These are phyloP conservation scores for Vitis vinifera DNA, from an alignment of 164 flowering plant genomes.

Conservation along the genomic window ASM3070453v1 NC_081805.1:8066501-8067000, in stretches of 20 bases:
- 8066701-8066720: slow-evolving; percentile 11
- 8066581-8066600: slow-evolving; percentile 32
- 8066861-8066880: too few species aligned
- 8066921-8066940: too few species aligned
- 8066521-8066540: slow-evolving; percentile 64
- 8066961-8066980: too few species aligned
- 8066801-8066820: too few species aligned
- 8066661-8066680: slow-evolving; percentile 46
- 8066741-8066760: slow-evolving; percentile 49
- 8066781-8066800: not conserved
- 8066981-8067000: too few species aligned
- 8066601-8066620: slow-evolving; percentile 37
- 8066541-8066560: slow-evolving; percentile 59
- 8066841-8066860: too few species aligned
- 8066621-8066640: slow-evolving; percentile 46
- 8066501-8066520: slow-evolving; percentile 41
- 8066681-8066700: slow-evolving; percentile 35
- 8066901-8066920: too few species aligned
- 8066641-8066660: slow-evolving; percentile 59
- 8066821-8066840: too few species aligned
- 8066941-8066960: too few species aligned
- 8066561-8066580: slow-evolving; percentile 55
- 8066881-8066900: too few species aligned
- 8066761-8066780: not conserved
- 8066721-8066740: slow-evolving; percentile 34